A percentile compares a stretch with the other conserved stretches of the same genome.
These are phyloP conservation scores for Beauveria bassiana DNA, from an alignment of 2,329 filamentous ascomycete species.

Conservation along the genomic window DNA sequence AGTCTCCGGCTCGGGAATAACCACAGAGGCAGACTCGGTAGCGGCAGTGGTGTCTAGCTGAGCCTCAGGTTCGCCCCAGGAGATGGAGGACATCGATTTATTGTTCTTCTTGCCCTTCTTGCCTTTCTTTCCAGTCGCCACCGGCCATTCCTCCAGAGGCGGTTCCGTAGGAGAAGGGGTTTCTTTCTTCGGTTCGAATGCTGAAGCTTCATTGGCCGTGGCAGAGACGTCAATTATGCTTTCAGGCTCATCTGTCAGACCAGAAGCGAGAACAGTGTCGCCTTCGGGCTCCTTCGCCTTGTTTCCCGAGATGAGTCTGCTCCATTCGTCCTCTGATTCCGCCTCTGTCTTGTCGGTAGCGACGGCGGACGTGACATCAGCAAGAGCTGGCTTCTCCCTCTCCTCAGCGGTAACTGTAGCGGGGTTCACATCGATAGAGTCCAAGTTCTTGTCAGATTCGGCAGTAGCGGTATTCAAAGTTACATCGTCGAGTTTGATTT, in stretches of 20 bases:
- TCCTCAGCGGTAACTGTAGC: neutral
- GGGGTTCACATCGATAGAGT: neutral
- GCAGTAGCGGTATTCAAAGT: neutral
- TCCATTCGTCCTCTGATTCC: conserved; percentile 13
- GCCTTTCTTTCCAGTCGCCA: conserved; percentile 14
- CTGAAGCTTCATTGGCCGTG: neutral
- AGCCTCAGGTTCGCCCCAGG: neutral
- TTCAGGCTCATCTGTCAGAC: neutral
- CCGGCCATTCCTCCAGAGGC: neutral
- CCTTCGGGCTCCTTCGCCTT: conserved; percentile 13
- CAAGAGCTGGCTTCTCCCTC: neutral
- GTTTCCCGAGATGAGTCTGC: conserved; percentile 9
- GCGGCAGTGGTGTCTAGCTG: neutral
- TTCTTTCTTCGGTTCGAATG: conserved; percentile 21
- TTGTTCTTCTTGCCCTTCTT: conserved; percentile 26
- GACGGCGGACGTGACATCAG: neutral
- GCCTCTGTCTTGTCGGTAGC: neutral
- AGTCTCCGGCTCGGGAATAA: neutral
- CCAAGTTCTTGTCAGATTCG: neutral
- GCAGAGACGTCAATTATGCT: neutral
- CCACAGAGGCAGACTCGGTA: neutral
- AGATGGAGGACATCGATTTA: neutral
- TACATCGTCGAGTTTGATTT: neutral
- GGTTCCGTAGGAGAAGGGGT: neutral
- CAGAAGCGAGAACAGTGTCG: neutral